Evolutionary conservation across 306 rosid species (phyloP).

Genomic region (Lotus japonicus): DNA sequence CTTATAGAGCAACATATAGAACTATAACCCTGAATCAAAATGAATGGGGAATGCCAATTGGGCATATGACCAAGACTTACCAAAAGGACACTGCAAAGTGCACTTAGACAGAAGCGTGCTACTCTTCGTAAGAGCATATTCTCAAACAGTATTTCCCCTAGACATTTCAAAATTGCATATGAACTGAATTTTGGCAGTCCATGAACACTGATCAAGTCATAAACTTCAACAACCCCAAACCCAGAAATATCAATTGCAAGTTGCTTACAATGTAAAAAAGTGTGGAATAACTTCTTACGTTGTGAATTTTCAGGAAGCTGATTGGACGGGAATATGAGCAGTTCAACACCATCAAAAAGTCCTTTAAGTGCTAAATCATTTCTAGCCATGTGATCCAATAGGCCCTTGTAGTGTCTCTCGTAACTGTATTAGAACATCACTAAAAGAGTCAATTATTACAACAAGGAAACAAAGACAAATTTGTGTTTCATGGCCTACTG

Average conservation of each 20-base stretch:
- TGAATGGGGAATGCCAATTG: not conserved
- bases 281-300: slow-evolving; percentile 54
- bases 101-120: slow-evolving; percentile 5
- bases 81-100: not conserved
- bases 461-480: slow-evolving; percentile 3
- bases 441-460: not conserved
- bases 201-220: slow-evolving; percentile 12
- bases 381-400: slow-evolving; percentile 73
- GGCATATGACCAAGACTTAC: not conserved
- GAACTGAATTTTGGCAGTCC: not conserved
- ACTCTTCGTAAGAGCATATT: not conserved
- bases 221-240: slow-evolving; percentile 15
- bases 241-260: not conserved
- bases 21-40: slow-evolving; percentile 8
- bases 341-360: slow-evolving; percentile 67
- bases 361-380: slow-evolving; percentile 89
- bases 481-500: not conserved
- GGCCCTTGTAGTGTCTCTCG: slow-evolving; percentile 64
- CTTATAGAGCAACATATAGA: slow-evolving; percentile 13
- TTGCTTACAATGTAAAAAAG: slow-evolving; percentile 7
- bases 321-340: slow-evolving; percentile 82
- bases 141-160: not conserved
- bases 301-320: slow-evolving; percentile 91
- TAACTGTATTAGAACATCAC: slow-evolving; percentile 46
- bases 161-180: slow-evolving; percentile 18